Percentiles rank a stretch among this genome's conserved stretches.
phyloP scores from a whole-genome alignment of 2,329 filamentous ascomycete genomes.

The Aspergillus jensenii region DNA sequence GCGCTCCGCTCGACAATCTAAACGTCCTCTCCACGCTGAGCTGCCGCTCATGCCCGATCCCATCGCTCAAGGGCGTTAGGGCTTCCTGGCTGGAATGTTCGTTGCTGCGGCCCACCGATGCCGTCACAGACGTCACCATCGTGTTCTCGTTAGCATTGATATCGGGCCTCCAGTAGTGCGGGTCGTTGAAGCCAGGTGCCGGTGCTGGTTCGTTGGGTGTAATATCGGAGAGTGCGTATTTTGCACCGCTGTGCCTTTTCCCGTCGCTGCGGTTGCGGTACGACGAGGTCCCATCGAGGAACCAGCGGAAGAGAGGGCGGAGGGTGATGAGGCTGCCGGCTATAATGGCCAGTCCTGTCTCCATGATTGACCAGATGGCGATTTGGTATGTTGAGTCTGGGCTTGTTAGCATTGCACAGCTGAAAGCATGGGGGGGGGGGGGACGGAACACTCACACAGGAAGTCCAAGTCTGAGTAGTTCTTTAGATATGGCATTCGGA shows the following conservation, averaged over 20 bases:
- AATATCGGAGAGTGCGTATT: neutral
- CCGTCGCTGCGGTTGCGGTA: neutral
- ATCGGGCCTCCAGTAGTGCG: slow-evolving; percentile 7
- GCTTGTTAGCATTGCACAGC: slow-evolving; percentile 8
- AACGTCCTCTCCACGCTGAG: no score
- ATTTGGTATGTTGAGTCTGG: slow-evolving; percentile 46
- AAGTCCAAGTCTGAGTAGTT: slow-evolving; percentile 22
- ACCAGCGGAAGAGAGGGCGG: slow-evolving; percentile 44
- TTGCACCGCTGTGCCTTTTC: neutral
- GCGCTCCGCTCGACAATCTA: no score
- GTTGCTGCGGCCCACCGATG: no score
- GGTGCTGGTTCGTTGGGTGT: neutral
- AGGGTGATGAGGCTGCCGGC: slow-evolving; percentile 40
- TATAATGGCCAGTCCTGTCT: slow-evolving; percentile 37
- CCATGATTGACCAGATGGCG: slow-evolving; percentile 37
- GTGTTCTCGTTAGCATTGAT: neutral
- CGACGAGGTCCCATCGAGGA: slow-evolving; percentile 3
- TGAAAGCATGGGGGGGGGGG: no score
- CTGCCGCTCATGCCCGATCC: no score
- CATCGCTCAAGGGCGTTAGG: no score
- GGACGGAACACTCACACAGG: slow-evolving; percentile 20
- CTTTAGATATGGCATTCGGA: slow-evolving; percentile 22
- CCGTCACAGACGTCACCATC: neutral
- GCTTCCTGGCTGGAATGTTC: no score
- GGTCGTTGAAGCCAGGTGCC: neutral